Base-by-base conservation (phyloP, 257 asterid species). In the Rehmannia glutinosa region DNA sequence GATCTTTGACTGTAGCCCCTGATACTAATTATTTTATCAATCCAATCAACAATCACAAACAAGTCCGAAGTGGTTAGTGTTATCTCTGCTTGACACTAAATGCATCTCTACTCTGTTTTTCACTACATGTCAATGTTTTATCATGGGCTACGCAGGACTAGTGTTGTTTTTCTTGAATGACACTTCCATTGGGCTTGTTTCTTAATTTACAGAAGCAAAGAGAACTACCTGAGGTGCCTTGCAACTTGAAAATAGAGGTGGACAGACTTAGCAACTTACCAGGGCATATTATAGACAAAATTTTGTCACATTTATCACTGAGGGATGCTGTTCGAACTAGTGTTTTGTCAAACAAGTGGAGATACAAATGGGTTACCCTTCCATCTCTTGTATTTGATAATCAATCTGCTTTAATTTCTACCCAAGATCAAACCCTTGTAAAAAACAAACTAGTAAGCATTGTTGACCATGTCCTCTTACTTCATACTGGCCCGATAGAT, bases 241-340 rank as follows among this genome's bases (percentile, higher is more conserved):
- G 76, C 82, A 55, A 61, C 45, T 45, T 62, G 53, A 90, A 75
- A 72, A 45, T 67, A 33, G 96, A 87, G 82, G 66, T 66, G 75
- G 97, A 92, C 71, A 81, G 72, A 66, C 72, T 90, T 54, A 90
- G 81, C 82, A 83, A 79, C 78, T 83, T 92, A 70, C 97, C 98
- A 8, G 95, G 82, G 67, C 97, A 86, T 72, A 78, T 92, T 20
- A 66, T 84, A 8, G 98, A 92, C 83, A 87, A 84, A 70, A 82
- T 92, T 45, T 76, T 89, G 84, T 92, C 96, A 46, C 85, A 84
- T 78, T 72, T 92, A 72, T 75, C 96, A n/a, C 81, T 92, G 47
- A 77, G 93, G 64, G 97, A 92, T 81, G 93, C 96, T 8, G 96
- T 86, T 75, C 84, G 95, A 76, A 83, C 91, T 24, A 86, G 98